A percentile compares a stretch with the other conserved stretches of the same genome.
Evolutionary conservation across 208 protist genomes (phyloP).

Genomic region (Leishmania tropica): DNA sequence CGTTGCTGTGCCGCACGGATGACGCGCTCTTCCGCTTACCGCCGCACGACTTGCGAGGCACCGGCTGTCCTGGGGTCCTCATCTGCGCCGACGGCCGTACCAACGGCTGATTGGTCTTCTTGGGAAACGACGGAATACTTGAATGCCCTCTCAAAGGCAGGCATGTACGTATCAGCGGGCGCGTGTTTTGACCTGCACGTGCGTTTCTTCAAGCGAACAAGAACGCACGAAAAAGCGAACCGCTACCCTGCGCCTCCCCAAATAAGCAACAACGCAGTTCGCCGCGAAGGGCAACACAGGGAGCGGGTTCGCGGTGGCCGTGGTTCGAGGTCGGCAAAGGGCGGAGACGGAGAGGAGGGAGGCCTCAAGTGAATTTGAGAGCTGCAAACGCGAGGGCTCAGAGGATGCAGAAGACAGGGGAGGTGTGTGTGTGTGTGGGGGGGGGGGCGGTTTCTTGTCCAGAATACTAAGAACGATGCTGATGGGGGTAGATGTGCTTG

Average conservation of each 20-base stretch:
- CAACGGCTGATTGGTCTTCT: background rate
- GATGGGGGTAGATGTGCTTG: background rate
- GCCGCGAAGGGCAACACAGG: no score
- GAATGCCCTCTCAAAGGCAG: background rate
- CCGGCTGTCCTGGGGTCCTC: no score
- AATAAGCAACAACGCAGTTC: background rate
- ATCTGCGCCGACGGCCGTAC: background rate
- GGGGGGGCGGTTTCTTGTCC: background rate
- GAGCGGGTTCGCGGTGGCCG: no score
- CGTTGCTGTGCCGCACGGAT: no score
- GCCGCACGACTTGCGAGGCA: background rate
- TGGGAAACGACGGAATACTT: background rate
- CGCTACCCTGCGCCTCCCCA: background rate
- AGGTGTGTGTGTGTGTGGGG: background rate
- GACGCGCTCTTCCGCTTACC: background rate
- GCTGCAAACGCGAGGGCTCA: background rate
- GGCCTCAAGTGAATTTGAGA: background rate
- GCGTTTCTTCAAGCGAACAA: background rate
- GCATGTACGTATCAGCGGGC: background rate
- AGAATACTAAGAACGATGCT: background rate
- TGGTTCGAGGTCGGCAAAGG: background rate
- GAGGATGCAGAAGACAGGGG: background rate
- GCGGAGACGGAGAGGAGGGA: background rate
- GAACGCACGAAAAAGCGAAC: conserved; percentile 2
- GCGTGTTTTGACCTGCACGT: background rate